phyloP scores from a whole-genome alignment of 176 grass and related monocot species.

The Hordeum marinum region DNA sequence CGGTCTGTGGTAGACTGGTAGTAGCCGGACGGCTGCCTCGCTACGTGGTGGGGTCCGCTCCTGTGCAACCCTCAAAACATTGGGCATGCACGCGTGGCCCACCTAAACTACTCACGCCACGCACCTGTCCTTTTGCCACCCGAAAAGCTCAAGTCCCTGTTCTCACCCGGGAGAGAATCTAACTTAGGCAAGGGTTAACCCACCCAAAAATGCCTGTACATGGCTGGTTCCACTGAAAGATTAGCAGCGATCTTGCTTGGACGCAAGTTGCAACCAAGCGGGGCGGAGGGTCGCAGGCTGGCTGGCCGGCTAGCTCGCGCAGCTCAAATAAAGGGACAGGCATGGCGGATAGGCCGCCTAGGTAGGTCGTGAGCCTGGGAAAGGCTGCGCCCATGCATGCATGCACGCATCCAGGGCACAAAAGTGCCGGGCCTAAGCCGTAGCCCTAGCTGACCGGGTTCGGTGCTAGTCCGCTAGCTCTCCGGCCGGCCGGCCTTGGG shows the following conservation, averaged over 20 bases:
- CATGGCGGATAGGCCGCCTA: neutral
- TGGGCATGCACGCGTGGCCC: neutral
- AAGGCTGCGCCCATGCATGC: constrained; percentile 47
- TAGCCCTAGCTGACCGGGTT: constrained; percentile 42
- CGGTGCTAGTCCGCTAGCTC: constrained; percentile 36
- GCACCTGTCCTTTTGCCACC: neutral
- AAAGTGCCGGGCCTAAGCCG: constrained; percentile 26
- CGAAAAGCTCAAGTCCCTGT: neutral
- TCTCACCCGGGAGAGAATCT: neutral
- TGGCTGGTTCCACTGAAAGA: constrained; percentile 36
- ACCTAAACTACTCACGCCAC: constrained; percentile 3
- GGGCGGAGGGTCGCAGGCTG: neutral
- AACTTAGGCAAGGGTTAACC: neutral
- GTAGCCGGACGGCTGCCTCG: constrained; percentile 11
- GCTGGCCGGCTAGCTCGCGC: neutral
- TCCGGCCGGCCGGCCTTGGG: neutral
- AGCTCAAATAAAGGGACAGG: constrained; percentile 37
- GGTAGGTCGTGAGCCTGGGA: constrained; percentile 38
- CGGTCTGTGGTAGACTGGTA: neutral
- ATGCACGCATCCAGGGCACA: constrained; percentile 12
- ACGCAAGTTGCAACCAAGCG: constrained; percentile 1
- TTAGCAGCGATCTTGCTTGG: constrained; percentile 42
- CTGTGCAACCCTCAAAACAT: neutral
- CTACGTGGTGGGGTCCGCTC: neutral
- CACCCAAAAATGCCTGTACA: constrained; percentile 17